Evolutionary conservation across 768 basidiomycete species (phyloP).

Genomic region (Pleurotus salmoneostramineus): DNA sequence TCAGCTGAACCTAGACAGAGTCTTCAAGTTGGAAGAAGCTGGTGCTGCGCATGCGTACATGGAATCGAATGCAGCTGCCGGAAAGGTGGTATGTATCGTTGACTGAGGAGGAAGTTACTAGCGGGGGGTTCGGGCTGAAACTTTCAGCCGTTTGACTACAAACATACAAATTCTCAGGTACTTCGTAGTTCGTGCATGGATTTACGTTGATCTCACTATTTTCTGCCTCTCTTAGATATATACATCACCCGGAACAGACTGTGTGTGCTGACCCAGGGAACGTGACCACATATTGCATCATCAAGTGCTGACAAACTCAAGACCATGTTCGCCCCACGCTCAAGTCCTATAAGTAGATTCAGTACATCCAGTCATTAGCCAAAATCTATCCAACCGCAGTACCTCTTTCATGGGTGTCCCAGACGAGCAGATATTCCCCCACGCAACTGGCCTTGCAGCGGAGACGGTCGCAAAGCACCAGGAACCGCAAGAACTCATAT

Average conservation of each 20-base stretch:
- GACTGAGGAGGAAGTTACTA: constrained; percentile 11
- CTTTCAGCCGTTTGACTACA: too few relatives aligned
- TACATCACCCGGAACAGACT: too few relatives aligned
- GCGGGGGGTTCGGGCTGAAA: too few relatives aligned
- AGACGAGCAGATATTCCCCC: constrained; percentile 52
- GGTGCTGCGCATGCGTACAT: constrained; percentile 18
- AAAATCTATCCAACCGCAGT: background rate
- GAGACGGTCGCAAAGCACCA: constrained; percentile 49
- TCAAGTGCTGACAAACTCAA: background rate
- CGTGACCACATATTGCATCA: background rate
- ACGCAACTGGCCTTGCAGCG: constrained; percentile 54
- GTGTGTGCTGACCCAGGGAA: too few relatives aligned
- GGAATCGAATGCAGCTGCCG: constrained; percentile 19
- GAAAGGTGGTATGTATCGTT: constrained; percentile 19
- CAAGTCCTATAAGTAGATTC: background rate
- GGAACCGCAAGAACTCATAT: constrained; percentile 48
- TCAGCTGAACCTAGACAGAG: constrained; percentile 16
- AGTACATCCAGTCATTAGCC: too few relatives aligned
- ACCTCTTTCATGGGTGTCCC: constrained; percentile 35
- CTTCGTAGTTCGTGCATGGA: too few relatives aligned
- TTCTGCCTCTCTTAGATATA: too few relatives aligned
- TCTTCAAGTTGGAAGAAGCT: constrained; percentile 17
- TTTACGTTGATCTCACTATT: too few relatives aligned
- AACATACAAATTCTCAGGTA: too few relatives aligned
- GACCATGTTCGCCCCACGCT: background rate